Base-by-base conservation (phyloP, 2,329 filamentous ascomycete genomes). In the Sporothrix sp. region DNA sequence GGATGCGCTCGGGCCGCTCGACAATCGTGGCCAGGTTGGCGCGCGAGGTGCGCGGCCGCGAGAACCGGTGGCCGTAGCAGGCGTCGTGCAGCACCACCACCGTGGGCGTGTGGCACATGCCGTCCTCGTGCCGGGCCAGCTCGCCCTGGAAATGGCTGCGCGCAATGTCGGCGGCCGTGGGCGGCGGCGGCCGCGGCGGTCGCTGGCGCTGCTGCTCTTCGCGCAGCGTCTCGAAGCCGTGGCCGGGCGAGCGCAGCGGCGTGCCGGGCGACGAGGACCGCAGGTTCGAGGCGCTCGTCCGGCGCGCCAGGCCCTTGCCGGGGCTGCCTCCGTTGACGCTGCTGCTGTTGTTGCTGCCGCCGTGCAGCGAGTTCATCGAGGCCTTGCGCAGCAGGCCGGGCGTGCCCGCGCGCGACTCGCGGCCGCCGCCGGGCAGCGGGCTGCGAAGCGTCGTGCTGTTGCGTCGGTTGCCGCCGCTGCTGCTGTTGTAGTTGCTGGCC, bases 61-160 rank as follows among this genome's bases (percentile, higher is more conserved):
- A 87, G 66, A 82, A 98, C 20, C 89, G 83, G 68, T 98, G 93
- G 21, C 91, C 90, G 64, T 97, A 98, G 67, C 91, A 95, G 48
- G 85, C 83, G 68, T 98, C 93, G 60, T 97, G 89, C 2, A 98
- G 71, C 27, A 98, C 76, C 42, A 97, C 89, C 4, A 94, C 68
- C 0, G 88, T 88, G 66, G 2, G 67, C 63, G 10, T 68, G 43
- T 25, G 43, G 30, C 18, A 14, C 30, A 35, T 63, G 20, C 35
- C 20, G 11, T 36, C 18, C 2, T 62, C 33, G 25, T 56, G 43
- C 1, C 23, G 66, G 14, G 78, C 72, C 28, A 94, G 66, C 63
- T 95, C 87, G 54, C 75, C 78, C 54, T 73, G 71, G 61, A 95
- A 86, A 64, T 85, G 80, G 8, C 79, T 74, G 43, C 73, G 76